Evolutionary conservation across 352 stramenopile species (phyloP).

Genomic region (Blastocystis hominis): DNA sequence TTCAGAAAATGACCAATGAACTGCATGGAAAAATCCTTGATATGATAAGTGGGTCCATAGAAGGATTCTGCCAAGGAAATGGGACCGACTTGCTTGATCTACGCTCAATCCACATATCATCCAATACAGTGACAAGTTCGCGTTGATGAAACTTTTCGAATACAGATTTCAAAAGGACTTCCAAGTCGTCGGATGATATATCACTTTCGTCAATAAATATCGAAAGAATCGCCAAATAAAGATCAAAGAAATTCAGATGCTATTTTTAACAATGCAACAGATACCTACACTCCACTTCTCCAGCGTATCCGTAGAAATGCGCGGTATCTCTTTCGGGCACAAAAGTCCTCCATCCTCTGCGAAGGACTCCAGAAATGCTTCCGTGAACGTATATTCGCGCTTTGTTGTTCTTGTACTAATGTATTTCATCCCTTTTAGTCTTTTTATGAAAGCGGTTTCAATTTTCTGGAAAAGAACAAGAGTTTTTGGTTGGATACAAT

Average conservation of each 20-base stretch:
- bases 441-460: too few species aligned
- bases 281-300: neutral
- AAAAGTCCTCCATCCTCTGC: conserved; percentile 5
- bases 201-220: neutral
- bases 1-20: conserved; percentile 12
- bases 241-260: neutral
- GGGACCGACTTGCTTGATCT: neutral
- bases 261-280: neutral
- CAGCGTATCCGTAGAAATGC: neutral
- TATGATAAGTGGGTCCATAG: conserved; percentile 3
- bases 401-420: neutral
- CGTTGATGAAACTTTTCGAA: neutral
- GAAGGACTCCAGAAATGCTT: conserved; percentile 15
- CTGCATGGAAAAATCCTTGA: conserved; percentile 25
- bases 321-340: neutral
- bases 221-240: neutral
- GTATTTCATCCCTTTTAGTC: neutral
- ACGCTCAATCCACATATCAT: neutral
- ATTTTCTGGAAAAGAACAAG: too few species aligned
- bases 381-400: neutral
- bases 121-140: neutral
- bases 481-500: too few species aligned
- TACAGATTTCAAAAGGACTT: neutral
- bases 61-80: neutral
- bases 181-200: neutral